A percentile compares a stretch with the other conserved stretches of the same genome.
Evolutionary conservation across 495 filamentous ascomycete genomes (phyloP).

Genomic region (Cudoniella acicularis): DNA sequence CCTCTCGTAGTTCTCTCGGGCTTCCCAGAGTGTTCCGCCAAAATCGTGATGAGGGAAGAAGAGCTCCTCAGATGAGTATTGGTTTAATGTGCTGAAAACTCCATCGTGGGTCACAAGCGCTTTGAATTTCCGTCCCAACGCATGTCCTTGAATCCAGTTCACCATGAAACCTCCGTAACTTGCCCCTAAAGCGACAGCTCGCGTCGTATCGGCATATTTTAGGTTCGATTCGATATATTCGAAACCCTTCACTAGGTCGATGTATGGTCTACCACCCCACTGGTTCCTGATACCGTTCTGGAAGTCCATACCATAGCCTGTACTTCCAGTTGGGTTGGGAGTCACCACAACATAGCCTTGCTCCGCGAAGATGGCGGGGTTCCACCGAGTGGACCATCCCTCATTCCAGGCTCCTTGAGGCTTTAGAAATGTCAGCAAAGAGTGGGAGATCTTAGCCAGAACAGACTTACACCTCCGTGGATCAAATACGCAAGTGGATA

Average conservation of each 20-base stretch:
- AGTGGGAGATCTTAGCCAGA: background rate
- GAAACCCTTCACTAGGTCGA: constrained; percentile 76
- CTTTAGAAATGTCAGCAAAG: constrained; percentile 7
- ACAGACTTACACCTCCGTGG: constrained; percentile 60
- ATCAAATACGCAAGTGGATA: constrained; percentile 83
- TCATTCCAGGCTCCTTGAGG: constrained; percentile 85
- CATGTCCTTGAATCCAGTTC: constrained; percentile 73
- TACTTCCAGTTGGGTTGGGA: constrained; percentile 87
- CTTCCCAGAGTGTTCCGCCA: constrained; percentile 70
- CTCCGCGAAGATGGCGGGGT: constrained; percentile 85
- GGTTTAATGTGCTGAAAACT: constrained; percentile 72
- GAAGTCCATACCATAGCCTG: constrained; percentile 78
- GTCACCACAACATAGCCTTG: constrained; percentile 84
- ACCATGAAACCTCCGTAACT: constrained; percentile 90
- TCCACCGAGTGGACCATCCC: constrained; percentile 86
- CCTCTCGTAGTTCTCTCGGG: constrained; percentile 65
- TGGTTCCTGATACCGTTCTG: constrained; percentile 69
- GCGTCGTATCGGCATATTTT: constrained; percentile 67
- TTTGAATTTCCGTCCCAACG: constrained; percentile 76
- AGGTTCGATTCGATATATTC: constrained; percentile 71
- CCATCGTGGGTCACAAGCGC: constrained; percentile 91
- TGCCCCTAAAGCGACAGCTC: constrained; percentile 79
- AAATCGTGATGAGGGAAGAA: constrained; percentile 89
- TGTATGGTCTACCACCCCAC: constrained; percentile 79
- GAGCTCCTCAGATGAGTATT: constrained; percentile 77